Percentiles rank a stretch among this genome's conserved stretches.
These are phyloP conservation scores for Amanita thiersii DNA, from an alignment of 768 basidiomycete genomes.

Conservation along the genomic window DNA sequence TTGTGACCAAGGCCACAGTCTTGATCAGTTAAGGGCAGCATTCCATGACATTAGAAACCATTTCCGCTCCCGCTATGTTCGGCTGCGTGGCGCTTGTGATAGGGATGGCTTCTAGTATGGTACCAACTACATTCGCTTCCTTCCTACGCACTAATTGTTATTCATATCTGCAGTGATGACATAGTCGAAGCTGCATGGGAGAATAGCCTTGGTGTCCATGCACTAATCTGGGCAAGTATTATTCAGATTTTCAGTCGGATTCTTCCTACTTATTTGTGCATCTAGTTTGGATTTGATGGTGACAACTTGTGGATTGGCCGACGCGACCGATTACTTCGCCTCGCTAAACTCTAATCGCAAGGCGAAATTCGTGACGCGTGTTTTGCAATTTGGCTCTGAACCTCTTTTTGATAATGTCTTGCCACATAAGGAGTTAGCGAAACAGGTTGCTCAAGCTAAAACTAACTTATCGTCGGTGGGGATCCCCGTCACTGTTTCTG, in stretches of 20 bases:
- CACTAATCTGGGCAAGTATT: conserved; percentile 53
- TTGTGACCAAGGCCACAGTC: conserved; percentile 36
- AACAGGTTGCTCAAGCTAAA: conserved; percentile 37
- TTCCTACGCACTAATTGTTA: too few species aligned
- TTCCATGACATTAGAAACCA: conserved; percentile 43
- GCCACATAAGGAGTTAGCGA: conserved; percentile 30
- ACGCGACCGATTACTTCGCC: conserved; percentile 33
- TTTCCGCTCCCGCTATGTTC: conserved; percentile 50
- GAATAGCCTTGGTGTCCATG: conserved; percentile 45
- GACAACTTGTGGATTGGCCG: conserved; percentile 35
- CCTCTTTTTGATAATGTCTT: conserved; percentile 46
- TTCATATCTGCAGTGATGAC: conserved; percentile 25
- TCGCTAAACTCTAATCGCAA: conserved; percentile 39
- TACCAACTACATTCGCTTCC: too few species aligned
- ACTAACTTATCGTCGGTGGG: conserved; percentile 31
- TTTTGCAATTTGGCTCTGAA: conserved; percentile 52
- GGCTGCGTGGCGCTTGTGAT: conserved; percentile 29
- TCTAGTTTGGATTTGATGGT: conserved; percentile 9
- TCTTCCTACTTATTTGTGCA: not conserved
- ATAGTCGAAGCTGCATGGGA: conserved; percentile 50
- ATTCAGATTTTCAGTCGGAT: too few species aligned
- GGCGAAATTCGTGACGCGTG: conserved; percentile 46
- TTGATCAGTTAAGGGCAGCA: conserved; percentile 31
- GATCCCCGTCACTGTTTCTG: conserved; percentile 52
- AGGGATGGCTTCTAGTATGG: conserved; percentile 26